Evolutionary conservation across 2,329 filamentous ascomycete genomes (phyloP), one percentile per base, ranked within the genome.

Genomic region (Clarireedia monteithiana): DNA sequence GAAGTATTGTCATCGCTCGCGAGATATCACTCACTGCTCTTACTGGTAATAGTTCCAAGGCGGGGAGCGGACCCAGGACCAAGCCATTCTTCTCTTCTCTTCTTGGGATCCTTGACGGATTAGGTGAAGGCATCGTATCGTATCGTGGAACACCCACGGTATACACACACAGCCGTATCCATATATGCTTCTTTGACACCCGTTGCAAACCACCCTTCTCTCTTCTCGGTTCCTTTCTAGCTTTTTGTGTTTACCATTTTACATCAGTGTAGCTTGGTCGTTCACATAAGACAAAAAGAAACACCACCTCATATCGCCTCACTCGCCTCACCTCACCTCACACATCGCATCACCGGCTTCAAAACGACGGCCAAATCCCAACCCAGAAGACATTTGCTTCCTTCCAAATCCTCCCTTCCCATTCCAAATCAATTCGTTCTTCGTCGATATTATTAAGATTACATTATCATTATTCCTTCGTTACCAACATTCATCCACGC

Each of bases 221-320:
- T 54, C 48, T 36, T 34, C 39, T 48, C 23, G 51, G 44, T 53
- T 39, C 44, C 42, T 48, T 48, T 44, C 26, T 52, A 4, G 39
- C 47, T 48, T 40, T 34, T 34, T 30, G 51, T 53, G 51, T 53
- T 48, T 48, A 40, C 51, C 38, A 34, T 38, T 26, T 49, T 26
- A 24, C 12, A 39, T 20, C 45, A 14, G 50, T 46, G 50, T 52
- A 52, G 9, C 20, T 48, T 26, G 40, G 45, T 40, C 26, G 20
- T 38, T 53, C 51, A 44, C 51, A 30, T 26, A 34, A 34, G 30
- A 34, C 30, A 34, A 34, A 27, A 27, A 7, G 7, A 27, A 26
- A 26, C 48, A 26, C 39, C 34, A 42, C 24, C 20, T 27, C 48
- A 50, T 14, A 20, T 20, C 36, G 14, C 30, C 20, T n/a, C n/a